Percentiles rank a stretch among this genome's conserved stretches.
phyloP scores from a whole-genome alignment of 208 protist species.

The Wallacemonas rigidus region DNA sequence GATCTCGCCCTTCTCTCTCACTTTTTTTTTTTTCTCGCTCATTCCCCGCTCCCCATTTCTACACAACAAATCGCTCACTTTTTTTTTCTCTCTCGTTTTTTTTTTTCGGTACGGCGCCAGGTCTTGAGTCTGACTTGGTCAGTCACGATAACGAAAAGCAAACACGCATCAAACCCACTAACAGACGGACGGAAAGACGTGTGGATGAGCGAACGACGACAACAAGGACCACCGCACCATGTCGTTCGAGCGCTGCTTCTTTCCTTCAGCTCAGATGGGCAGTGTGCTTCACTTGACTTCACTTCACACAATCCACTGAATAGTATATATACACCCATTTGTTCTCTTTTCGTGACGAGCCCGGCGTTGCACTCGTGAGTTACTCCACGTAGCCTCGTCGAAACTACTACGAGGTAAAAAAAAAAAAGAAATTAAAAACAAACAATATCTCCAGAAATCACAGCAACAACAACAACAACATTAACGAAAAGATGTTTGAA shows the following conservation, averaged over 20 bases:
- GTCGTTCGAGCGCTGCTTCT: too few species aligned
- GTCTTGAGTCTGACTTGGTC: not conserved
- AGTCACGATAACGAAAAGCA: conserved; percentile 4
- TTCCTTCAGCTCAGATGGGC: too few species aligned
- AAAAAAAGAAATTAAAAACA: not conserved
- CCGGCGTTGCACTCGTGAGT: too few species aligned
- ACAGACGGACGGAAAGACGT: not conserved
- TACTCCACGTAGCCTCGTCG: too few species aligned
- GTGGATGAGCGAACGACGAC: not conserved
- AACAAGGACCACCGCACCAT: not conserved
- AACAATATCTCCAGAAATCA: too few species aligned
- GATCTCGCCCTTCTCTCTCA: not conserved
- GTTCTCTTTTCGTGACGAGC: too few species aligned
- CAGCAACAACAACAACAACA: not conserved
- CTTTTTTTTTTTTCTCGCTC: conserved; percentile 6
- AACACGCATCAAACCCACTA: conserved; percentile 8
- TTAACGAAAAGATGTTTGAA: not conserved
- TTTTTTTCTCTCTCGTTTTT: not conserved
- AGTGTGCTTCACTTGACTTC: too few species aligned
- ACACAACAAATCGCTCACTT: conserved; percentile 6
- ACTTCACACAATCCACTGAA: too few species aligned
- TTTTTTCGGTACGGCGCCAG: not conserved
- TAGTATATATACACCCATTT: too few species aligned
- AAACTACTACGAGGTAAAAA: not conserved
- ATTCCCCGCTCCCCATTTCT: not conserved